Conservation (phyloP, 331 rosid species). For the Arachis monticola region DNA sequence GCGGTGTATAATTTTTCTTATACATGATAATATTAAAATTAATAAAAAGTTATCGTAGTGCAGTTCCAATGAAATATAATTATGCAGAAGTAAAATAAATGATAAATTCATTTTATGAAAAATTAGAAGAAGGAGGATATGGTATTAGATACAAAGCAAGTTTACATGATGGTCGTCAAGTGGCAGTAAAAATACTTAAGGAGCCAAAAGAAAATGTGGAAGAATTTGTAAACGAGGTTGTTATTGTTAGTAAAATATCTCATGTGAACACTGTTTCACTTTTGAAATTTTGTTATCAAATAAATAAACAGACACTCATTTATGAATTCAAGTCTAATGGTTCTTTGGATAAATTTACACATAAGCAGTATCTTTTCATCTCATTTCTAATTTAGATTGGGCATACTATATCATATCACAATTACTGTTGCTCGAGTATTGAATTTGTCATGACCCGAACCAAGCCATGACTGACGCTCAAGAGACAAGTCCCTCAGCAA, state of each 20-base stretch:
- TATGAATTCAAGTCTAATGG: conserved; percentile 55
- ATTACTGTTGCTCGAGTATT: conserved; percentile 49
- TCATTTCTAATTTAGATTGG: conserved; percentile 29
- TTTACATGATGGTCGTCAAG: conserved; percentile 38
- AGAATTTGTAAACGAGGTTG: conserved; percentile 56
- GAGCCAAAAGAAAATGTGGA: conserved; percentile 38
- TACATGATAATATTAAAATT: too few species aligned
- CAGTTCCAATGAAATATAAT: conserved; percentile 26
- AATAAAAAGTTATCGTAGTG: conserved; percentile 12
- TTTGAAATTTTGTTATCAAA: conserved; percentile 46
- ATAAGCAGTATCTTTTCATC: background rate
- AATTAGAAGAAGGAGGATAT: conserved; percentile 51
- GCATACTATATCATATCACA: conserved; percentile 24
- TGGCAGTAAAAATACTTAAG: conserved; percentile 42
- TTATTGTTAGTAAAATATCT: conserved; percentile 44
- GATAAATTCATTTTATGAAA: conserved; percentile 40
- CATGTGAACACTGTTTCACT: conserved; percentile 54
- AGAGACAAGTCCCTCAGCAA: too few species aligned
- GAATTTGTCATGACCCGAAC: too few species aligned
- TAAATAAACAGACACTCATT: conserved; percentile 38
- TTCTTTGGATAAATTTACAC: conserved; percentile 42
- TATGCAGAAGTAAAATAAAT: conserved; percentile 42
- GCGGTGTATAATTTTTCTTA: too few species aligned
- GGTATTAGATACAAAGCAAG: conserved; percentile 49
- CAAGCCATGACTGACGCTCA: too few species aligned